Base-by-base conservation (phyloP, 1,139 yeast genomes). In the Saccharomyces hybrid region DNA sequence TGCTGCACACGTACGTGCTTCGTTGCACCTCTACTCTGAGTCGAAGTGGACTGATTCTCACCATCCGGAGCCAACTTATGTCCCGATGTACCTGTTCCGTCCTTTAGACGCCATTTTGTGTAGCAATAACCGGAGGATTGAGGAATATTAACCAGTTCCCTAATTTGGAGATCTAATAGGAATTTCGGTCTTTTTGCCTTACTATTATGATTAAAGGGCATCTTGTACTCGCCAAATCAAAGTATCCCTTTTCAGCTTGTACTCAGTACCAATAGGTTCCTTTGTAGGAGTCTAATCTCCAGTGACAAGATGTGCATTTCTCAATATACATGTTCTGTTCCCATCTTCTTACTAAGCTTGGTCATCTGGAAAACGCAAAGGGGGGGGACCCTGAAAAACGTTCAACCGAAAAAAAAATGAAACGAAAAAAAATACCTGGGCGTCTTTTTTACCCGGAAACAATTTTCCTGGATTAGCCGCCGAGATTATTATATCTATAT, bases 131-230 rank as follows among this genome's bases (percentile, higher is more conserved):
- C 96, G 2, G 82, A 75, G 2, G 86, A 78, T 61, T 88, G 89
- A 0, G 98, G 98, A 42, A 91, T 81, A 65, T 91, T 91, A 31
- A 84, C 78, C 52, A 91, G 74, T 61, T 88, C 95, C 56, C 81
- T 79, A 53, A 91, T 78, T 23, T 78, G 72, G 41, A 90, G 72
- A 27, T 76, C 71, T 50, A 89, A 75, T 52, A 80, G 73, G 2
- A 29, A 29, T 5, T 29, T 29, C 4, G 32, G 32, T 29, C 32
- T 29, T 14, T 34, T 34, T 34, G 42, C 42, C 42, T 34, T 34
- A 49, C 58, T 62, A 51, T 57, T 60, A 34, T 58, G 51, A 9
- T 61, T 50, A n/a, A 63, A 57, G 6, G 59, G 52, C 56, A 55
- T 58, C 14, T 25, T 29, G 5, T 27, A 27, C 29, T 27, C 29